Conservation (phyloP, 768 basidiomycete species). For the Phaeotremella skinneri region DNA sequence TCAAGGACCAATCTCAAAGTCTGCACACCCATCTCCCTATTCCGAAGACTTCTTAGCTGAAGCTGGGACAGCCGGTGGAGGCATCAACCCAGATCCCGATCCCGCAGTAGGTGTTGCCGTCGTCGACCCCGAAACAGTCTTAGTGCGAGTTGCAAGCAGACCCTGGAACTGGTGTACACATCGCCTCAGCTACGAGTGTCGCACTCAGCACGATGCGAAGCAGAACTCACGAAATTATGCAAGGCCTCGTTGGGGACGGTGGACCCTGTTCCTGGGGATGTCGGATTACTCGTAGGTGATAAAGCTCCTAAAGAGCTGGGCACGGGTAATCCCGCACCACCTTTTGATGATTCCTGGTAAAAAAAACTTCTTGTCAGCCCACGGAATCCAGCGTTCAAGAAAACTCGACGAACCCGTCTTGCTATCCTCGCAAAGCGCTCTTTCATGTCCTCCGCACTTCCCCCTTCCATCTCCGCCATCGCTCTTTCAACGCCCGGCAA, state of each 20-base stretch:
- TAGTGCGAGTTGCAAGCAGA: constrained; percentile 22
- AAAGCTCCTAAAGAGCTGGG: constrained; percentile 18
- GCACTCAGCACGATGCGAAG: not conserved
- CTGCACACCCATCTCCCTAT: no score
- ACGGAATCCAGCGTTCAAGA: not conserved
- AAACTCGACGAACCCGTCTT: constrained; percentile 24
- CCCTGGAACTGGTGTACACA: constrained; percentile 28
- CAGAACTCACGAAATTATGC: constrained; percentile 47
- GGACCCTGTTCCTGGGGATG: constrained; percentile 5
- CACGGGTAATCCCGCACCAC: not conserved
- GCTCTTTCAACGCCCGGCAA: constrained; percentile 85
- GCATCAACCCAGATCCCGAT: constrained; percentile 2
- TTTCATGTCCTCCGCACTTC: constrained; percentile 35
- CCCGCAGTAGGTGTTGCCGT: not conserved
- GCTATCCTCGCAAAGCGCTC: constrained; percentile 44
- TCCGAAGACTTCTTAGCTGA: not conserved
- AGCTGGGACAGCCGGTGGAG: not conserved
- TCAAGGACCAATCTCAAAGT: not conserved
- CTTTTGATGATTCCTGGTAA: constrained; percentile 30
- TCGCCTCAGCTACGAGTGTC: not conserved
- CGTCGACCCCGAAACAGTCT: not conserved
- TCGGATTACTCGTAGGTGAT: constrained; percentile 16
- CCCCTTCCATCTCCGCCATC: constrained; percentile 78
- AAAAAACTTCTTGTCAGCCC: not conserved
- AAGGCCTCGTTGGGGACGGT: constrained; percentile 48